Evolutionary conservation across 371 early-diverging fungal genomes (phyloP).

Genomic region (Mucor irregularis): DNA sequence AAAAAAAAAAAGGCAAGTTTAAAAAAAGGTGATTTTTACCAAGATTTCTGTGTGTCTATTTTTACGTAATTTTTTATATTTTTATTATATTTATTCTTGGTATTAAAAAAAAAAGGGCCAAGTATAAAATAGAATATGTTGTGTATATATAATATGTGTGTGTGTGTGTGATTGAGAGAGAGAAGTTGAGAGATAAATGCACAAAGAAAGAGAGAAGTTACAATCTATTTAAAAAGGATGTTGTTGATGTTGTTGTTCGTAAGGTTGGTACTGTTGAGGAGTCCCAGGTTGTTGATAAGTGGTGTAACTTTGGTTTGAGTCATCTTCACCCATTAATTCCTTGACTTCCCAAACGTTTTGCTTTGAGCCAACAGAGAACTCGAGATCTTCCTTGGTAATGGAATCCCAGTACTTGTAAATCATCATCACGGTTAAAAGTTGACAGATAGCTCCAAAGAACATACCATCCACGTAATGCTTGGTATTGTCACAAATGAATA

Average conservation of each 20-base stretch:
- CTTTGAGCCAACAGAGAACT: slow-evolving; percentile 78
- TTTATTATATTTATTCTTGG: not conserved
- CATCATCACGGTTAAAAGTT: slow-evolving; percentile 89
- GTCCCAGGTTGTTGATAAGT: slow-evolving; percentile 12
- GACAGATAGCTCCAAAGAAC: slow-evolving; percentile 81
- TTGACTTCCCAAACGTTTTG: slow-evolving; percentile 69
- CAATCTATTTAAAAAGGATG: not conserved
- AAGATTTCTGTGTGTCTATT: not conserved
- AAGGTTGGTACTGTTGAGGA: slow-evolving; percentile 23
- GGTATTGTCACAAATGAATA: slow-evolving; percentile 67
- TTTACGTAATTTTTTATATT: not conserved
- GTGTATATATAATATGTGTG: not conserved
- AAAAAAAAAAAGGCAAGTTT: slow-evolving; percentile 1
- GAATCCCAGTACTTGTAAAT: slow-evolving; percentile 93
- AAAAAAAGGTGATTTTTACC: not conserved
- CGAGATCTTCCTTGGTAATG: slow-evolving; percentile 91
- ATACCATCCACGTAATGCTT: slow-evolving; percentile 87
- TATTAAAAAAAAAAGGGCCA: not conserved
- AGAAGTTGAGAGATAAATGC: too few relatives aligned
- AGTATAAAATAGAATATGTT: too few relatives aligned
- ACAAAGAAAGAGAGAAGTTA: not conserved
- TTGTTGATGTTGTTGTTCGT: slow-evolving; percentile 18
- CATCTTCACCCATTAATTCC: slow-evolving; percentile 62
- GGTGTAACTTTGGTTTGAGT: slow-evolving; percentile 16
- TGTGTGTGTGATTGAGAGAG: not conserved